A percentile compares a stretch with the other conserved stretches of the same genome.
Conservation (phyloP, 2,329 filamentous ascomycete species). For the Apiospora pterosperma region DNA sequence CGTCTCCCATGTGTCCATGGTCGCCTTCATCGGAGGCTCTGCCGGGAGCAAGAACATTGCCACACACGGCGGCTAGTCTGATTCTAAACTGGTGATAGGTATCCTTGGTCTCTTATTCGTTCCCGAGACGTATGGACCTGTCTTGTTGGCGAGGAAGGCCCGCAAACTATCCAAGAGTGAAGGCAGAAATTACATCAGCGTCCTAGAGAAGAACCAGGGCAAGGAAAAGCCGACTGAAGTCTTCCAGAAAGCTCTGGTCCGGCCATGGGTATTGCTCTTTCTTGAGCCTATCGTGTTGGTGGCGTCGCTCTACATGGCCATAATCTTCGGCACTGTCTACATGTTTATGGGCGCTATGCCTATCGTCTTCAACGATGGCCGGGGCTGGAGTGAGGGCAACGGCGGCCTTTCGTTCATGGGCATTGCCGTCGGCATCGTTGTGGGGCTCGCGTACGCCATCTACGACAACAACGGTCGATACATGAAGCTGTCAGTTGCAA, state of each 20-base stretch:
- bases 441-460: conserved; percentile 51
- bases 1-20: conserved; percentile 53
- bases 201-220: conserved; percentile 41
- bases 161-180: conserved; percentile 46
- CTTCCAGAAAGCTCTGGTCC: conserved; percentile 53
- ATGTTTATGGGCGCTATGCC: conserved; percentile 54
- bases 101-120: conserved; percentile 46
- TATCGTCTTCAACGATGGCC: conserved; percentile 57
- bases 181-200: conserved; percentile 53
- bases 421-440: conserved; percentile 59
- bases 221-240: conserved; percentile 41
- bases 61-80: too few species aligned
- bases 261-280: conserved; percentile 65
- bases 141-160: conserved; percentile 52
- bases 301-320: conserved; percentile 61
- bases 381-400: conserved; percentile 56
- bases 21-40: conserved; percentile 58
- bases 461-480: conserved; percentile 53
- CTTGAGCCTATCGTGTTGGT: conserved; percentile 64
- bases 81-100: too few species aligned
- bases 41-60: conserved; percentile 55
- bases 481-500: conserved; percentile 36
- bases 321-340: conserved; percentile 52
- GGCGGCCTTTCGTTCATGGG: conserved; percentile 62
- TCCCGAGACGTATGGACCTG: conserved; percentile 60